Conservation (phyloP, 2,329 filamentous ascomycete species). For the Torrubiellomyces zombiae region DNA sequence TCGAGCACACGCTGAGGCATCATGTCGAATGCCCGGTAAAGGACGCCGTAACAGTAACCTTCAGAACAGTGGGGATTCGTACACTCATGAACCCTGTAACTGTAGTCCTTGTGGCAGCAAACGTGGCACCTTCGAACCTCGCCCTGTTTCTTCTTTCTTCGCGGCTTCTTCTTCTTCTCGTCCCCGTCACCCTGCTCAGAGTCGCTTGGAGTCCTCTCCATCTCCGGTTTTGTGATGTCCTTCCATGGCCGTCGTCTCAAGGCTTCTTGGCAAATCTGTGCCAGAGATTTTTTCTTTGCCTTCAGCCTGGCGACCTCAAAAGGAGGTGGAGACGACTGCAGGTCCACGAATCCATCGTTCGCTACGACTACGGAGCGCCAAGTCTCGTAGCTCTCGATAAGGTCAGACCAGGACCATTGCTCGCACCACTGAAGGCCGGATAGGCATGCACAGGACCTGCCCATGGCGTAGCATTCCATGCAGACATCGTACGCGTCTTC, state of each 20-base stretch:
- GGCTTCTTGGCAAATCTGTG: conserved; percentile 88
- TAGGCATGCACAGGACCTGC: conserved; percentile 77
- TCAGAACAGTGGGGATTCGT: conserved; percentile 50
- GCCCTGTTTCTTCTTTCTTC: conserved; percentile 34
- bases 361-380: conserved; percentile 70
- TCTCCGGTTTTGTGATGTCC: conserved; percentile 51
- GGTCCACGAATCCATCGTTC: conserved; percentile 50
- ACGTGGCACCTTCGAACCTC: conserved; percentile 57
- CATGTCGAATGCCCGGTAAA: conserved; percentile 83
- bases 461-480: conserved; percentile 98
- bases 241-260: conserved; percentile 64
- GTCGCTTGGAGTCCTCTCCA: conserved; percentile 27
- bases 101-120: conserved; percentile 62
- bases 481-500: conserved; percentile 90
- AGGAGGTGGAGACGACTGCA: conserved; percentile 49
- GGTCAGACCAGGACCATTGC: conserved; percentile 72
- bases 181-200: conserved; percentile 45
- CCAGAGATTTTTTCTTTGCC: conserved; percentile 60
- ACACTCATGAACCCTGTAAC: conserved; percentile 74
- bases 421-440: conserved; percentile 82
- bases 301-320: conserved; percentile 53
- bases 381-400: conserved; percentile 60
- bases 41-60: conserved; percentile 80
- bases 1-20: conserved; percentile 74
- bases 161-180: conserved; percentile 43